Base-by-base conservation (phyloP, 2,329 filamentous ascomycete genomes). In the Neurospora sp. region DNA sequence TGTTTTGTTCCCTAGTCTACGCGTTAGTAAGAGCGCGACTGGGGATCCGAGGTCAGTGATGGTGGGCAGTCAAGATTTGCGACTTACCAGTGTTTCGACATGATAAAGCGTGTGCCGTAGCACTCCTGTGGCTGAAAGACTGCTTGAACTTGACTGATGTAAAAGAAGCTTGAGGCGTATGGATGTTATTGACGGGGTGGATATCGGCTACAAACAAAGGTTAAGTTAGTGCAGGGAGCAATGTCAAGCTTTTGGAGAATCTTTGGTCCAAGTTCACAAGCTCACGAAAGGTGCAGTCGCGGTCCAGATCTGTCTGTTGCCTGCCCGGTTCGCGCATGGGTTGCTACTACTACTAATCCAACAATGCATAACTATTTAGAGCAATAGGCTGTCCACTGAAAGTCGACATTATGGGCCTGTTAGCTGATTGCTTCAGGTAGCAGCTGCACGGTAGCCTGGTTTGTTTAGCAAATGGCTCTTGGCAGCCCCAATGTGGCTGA, bases 1-100 rank as follows among this genome's bases (percentile, higher is more conserved):
- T 97, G 82, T 98, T 95, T 84, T 98, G 95, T 80, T 97, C 93
- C 92, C 91, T 94, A 67, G 38, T n/a, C 17, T 46, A n/a, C 15
- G 36, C 42, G 43, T 72, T 52, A 71, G 69, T 19, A 33, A 33
- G 28, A n/a, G n/a, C 15, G 36, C 67, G 67, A 42, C 13, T 40
- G 19, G 43, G 40, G n/a, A 33, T 69, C 39, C 62, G 39, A 17
- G 15, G 33, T 33, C 11, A 68, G 58, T n/a, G 19, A 9, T 8
- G 58, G 43, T 19, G 33, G 58, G 52, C 43, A 19, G 67, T 23
- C 17, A 43, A 23, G 38, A 23, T 43, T 62, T 62, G 28, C 33
- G 9, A 66, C 75, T 71, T 70, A 78, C 77, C 77, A 78, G 69
- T 78, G 77, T 69, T 77, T 78, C 38, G 76, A 77, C 76, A 77